A percentile compares a stretch with the other conserved stretches of the same genome.
Evolutionary conservation across 805 yeast species (phyloP).

Genomic region (Monosporozyma servazzii): DNA sequence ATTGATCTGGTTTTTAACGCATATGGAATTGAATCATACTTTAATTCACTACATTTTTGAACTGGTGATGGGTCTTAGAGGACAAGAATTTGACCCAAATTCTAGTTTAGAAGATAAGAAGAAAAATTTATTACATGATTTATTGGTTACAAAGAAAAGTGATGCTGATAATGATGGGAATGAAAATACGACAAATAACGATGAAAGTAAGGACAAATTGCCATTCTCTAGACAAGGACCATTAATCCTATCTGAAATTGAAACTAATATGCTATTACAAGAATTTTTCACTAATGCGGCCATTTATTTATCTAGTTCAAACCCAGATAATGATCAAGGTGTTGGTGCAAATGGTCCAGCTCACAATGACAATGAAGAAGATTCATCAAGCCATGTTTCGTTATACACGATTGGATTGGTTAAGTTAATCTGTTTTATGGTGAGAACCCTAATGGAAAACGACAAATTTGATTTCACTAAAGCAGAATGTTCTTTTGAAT

Average conservation of each 20-base stretch:
- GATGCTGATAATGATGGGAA: slow-evolving; percentile 8
- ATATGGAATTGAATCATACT: slow-evolving; percentile 45
- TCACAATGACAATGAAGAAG: slow-evolving; percentile 8
- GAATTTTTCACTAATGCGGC: slow-evolving; percentile 55
- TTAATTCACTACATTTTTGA: slow-evolving; percentile 57
- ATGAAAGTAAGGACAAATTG: slow-evolving; percentile 11
- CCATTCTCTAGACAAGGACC: slow-evolving; percentile 50
- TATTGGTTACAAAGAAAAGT: slow-evolving; percentile 3
- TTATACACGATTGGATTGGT: slow-evolving; percentile 36
- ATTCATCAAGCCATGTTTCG: slow-evolving; percentile 19
- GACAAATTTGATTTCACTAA: slow-evolving; percentile 38
- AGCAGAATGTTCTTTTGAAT: slow-evolving; percentile 48
- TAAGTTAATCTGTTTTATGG: slow-evolving; percentile 53
- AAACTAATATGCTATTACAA: slow-evolving; percentile 57
- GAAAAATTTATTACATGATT: slow-evolving; percentile 4
- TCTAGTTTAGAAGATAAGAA: slow-evolving; percentile 6
- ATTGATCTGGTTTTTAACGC: slow-evolving; percentile 60
- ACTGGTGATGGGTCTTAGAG: slow-evolving; percentile 48
- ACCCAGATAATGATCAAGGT: slow-evolving; percentile 7
- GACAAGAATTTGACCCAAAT: slow-evolving; percentile 23
- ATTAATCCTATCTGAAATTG: slow-evolving; percentile 47
- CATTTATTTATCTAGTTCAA: slow-evolving; percentile 32
- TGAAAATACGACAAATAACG: background rate
- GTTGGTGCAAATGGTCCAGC: slow-evolving; percentile 7
- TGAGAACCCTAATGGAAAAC: slow-evolving; percentile 40